Evolutionary conservation across 257 asterid species (phyloP), one percentile per base, ranked within the genome.

Genomic region (Solanum chilense): DNA sequence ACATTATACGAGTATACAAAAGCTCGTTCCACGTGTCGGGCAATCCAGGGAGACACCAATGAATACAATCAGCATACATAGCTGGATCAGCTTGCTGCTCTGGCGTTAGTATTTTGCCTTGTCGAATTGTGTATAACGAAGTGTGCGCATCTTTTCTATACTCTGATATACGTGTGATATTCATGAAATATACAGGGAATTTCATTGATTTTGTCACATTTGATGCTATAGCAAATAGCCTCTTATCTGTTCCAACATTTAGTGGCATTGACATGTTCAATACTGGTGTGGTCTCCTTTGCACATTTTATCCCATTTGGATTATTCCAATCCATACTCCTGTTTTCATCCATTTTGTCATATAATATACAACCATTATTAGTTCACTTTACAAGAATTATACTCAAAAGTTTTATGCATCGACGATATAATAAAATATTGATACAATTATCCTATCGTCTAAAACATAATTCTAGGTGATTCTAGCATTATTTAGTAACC

Each of bases 281-380:
- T 25, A 95, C 90, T 81, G 97, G 98, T 16, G 89, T 44, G 10
- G 91, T 95, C 88, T 95, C 98, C 82, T 74, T 78, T 0, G 97
- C 96, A 74, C 98, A 95, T 90, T 95, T 95, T 45, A 95, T 91
- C 75, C 98, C 98, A 3, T 93, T 89, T 0, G 96, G 95, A 86
- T 95, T 95, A 16, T 88, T 88, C 97, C 98, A 95, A 84, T 95
- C 98, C 91, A 88, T 89, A 90, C 97, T 95, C 98, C 97, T 95
- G 52, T 86, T 45, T 76, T 77, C 86, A 84, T 56, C n/a, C 42
- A 56, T 21, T 71, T 18, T 69, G 62, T 14, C 82, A 83, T 76
- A 12, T 37, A 58, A 39, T 35, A 31, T 15, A 6, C 45, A 86
- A 82, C 58, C 27, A 47, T 52, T 41, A 18, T 16, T 71, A 49